Conservation (phyloP, 2,329 filamentous ascomycete species). For the Cercospora zeina region DNA sequence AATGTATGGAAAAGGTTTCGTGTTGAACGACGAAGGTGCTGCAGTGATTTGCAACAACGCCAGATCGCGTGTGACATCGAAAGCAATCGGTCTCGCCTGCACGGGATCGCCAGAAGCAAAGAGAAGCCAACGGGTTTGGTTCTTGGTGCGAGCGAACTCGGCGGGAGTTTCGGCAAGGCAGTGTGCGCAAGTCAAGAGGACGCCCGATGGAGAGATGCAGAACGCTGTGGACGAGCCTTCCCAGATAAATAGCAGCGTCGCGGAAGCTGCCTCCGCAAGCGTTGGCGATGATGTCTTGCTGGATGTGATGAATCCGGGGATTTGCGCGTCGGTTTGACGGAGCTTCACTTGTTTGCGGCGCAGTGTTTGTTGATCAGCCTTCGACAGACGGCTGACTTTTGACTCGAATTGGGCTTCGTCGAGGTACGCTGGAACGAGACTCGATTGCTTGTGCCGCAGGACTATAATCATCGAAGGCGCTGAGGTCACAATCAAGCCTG, state of each 20-base stretch:
- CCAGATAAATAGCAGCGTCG: constrained; percentile 51
- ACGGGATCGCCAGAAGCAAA: constrained; percentile 47
- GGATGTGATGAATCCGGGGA: constrained; percentile 11
- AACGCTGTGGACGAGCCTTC: constrained; percentile 55
- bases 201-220: constrained; percentile 49
- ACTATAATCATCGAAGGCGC: neutral
- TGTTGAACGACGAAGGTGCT: constrained; percentile 28
- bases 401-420: neutral
- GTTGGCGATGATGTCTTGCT: neutral
- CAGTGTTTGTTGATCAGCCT: constrained; percentile 6
- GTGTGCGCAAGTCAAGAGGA: constrained; percentile 55
- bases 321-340: constrained; percentile 16
- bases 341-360: constrained; percentile 22
- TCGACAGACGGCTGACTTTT: neutral
- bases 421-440: neutral
- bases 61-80: constrained; percentile 50
- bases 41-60: constrained; percentile 49
- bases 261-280: constrained; percentile 19
- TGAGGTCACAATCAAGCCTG: neutral
- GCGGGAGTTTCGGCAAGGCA: constrained; percentile 50
- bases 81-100: constrained; percentile 45
- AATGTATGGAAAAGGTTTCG: constrained; percentile 29
- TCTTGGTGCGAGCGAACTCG: constrained; percentile 39
- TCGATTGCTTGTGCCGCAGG: neutral
- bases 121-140: constrained; percentile 44